These are phyloP conservation scores for Lachancea quebecensis DNA, from an alignment of 805 yeast genomes.

Conservation along the genomic window DNA sequence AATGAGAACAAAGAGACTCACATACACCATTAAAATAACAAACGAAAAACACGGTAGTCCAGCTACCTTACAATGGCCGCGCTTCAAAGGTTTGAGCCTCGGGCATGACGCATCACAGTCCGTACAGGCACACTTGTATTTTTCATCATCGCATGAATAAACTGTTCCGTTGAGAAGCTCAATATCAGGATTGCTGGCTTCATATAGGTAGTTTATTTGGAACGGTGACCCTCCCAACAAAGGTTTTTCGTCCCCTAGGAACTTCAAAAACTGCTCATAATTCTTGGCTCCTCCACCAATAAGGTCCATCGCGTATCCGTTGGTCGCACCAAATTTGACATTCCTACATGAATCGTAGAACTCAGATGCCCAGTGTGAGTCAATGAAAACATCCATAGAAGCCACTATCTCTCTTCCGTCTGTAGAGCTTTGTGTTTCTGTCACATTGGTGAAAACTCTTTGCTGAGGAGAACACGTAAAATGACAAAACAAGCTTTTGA, in stretches of 20 bases:
- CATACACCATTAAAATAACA: slow-evolving; percentile 47
- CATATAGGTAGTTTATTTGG: slow-evolving; percentile 73
- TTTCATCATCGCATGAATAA: slow-evolving; percentile 50
- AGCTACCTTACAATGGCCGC: slow-evolving; percentile 48
- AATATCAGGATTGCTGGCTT: slow-evolving; percentile 16
- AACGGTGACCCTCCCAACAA: slow-evolving; percentile 92
- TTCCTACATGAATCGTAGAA: slow-evolving; percentile 82
- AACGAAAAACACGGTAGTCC: slow-evolving; percentile 69
- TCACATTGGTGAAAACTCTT: slow-evolving; percentile 63
- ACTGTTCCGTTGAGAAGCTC: slow-evolving; percentile 17
- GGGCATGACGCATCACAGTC: slow-evolving; percentile 88
- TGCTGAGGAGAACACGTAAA: slow-evolving; percentile 90
- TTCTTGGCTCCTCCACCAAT: slow-evolving; percentile 95
- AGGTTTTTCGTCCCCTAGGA: slow-evolving; percentile 92
- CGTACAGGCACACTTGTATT: slow-evolving; percentile 78
- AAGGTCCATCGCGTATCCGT: slow-evolving; percentile 93
- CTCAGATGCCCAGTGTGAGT: slow-evolving; percentile 48
- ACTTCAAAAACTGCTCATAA: slow-evolving; percentile 67
- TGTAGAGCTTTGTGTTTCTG: slow-evolving; percentile 36
- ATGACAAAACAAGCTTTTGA: slow-evolving; percentile 73
- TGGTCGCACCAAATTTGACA: slow-evolving; percentile 88
- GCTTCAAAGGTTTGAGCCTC: slow-evolving; percentile 40
- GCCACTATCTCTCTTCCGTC: slow-evolving; percentile 55
- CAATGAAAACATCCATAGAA: slow-evolving; percentile 60
- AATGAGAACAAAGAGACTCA: slow-evolving; percentile 23